Conservation (phyloP, 371 early-diverging fungal species). For the Catenaria anguillulae region DNA sequence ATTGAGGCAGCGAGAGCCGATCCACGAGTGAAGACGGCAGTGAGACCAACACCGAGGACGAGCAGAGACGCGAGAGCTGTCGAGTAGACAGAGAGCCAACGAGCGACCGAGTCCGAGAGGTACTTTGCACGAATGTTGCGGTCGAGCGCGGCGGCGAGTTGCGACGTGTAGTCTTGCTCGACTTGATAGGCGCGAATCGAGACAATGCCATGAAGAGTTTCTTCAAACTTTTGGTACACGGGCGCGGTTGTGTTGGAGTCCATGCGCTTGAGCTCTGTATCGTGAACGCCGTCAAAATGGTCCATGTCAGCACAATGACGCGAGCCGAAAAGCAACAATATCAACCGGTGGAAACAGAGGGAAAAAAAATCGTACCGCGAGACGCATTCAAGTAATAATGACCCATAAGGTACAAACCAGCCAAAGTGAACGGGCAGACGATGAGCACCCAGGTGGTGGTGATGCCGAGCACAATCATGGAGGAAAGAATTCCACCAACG, state of each 20-base stretch:
- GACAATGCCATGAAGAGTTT: constrained; percentile 47
- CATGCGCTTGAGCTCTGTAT: constrained; percentile 61
- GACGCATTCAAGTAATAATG: constrained; percentile 52
- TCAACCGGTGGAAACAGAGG: too few species aligned
- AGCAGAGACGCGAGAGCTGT: constrained; percentile 43
- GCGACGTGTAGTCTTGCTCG: too few species aligned
- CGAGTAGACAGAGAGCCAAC: constrained; percentile 77
- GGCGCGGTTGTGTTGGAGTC: constrained; percentile 65
- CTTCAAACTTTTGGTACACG: constrained; percentile 55
- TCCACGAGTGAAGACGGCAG: constrained; percentile 1
- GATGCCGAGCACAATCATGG: constrained; percentile 36
- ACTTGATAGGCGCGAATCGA: constrained; percentile 67
- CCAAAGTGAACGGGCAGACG: constrained; percentile 32
- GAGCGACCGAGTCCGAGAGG: too few species aligned
- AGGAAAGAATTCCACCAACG: constrained; percentile 29
- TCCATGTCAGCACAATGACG: too few species aligned
- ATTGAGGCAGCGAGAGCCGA: too few species aligned
- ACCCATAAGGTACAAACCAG: constrained; percentile 48
- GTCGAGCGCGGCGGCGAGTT: too few species aligned
- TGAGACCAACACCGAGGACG: constrained; percentile 15
- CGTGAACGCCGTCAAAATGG: too few species aligned
- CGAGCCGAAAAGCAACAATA: too few species aligned
- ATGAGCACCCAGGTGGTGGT: constrained; percentile 44
- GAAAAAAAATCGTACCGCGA: too few species aligned
- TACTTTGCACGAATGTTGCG: too few species aligned